Evolutionary conservation across 345 rosid genomes (phyloP), one percentile per base, ranked within the genome.

Genomic region (Gossypium stocksii): DNA sequence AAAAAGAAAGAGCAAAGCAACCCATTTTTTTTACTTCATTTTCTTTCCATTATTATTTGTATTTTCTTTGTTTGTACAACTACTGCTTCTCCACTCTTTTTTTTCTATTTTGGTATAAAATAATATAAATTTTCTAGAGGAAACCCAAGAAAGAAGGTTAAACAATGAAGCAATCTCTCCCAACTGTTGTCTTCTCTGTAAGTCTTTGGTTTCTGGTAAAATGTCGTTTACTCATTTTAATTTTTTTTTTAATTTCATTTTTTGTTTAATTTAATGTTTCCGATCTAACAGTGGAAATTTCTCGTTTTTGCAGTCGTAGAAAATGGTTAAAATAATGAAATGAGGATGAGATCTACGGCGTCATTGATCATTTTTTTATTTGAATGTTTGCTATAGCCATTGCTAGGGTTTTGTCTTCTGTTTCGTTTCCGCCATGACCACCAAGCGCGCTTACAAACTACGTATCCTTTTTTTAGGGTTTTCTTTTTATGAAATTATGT

Each of bases 381-480:
- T 77, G 73, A 52, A 75, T 76, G 83, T 82, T 56, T 81, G 82
- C 66, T 71, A 7, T 65, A 57, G 25, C 70, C 60, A 67, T 69
- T 51, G 79, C 44, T 86, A 83, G 86, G 88, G 86, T 87, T 86
- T 84, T 78, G 74, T 77, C 52, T 66, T 51, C 77, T 58, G 71
- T 73, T 68, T 70, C 82, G 23, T 73, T 73, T 76, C 79, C 81
- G 76, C 86, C 86, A 95, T 95, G 99, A 87, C 93, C 69, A 91
- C 98, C 77, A 95, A 93, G 77, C 98, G 98, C 74, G 97, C 98
- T 25, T 95, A 95, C 89, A 95, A 95, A 86, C 97, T 95, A 19
- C 99, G 99, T 95, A 95, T 93, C 97, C 98, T 88, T 71, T 74
- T 76, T 23, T 8, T 20, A 45, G 66, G 53, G 72, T 76, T 67